A percentile compares a stretch with the other conserved stretches of the same genome.
Conservation (phyloP, 2,329 filamentous ascomycete genomes). For the Apiospora malaysiana region DNA sequence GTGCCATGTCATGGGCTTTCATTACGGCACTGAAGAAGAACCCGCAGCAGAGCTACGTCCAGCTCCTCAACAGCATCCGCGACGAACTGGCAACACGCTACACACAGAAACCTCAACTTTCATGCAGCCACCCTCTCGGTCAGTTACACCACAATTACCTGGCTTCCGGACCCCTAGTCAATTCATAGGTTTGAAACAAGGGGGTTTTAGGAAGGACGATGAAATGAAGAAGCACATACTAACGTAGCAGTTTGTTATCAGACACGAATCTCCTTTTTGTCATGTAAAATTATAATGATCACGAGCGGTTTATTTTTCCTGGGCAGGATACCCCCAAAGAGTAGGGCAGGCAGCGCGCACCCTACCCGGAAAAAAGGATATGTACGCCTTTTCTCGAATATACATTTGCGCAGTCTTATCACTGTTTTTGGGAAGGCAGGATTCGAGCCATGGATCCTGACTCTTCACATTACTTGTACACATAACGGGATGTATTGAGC, state of each 20-base stretch:
- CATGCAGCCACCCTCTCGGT: conserved; percentile 95
- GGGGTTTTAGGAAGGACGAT: conserved; percentile 8
- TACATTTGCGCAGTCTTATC: not conserved
- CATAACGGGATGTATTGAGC: not conserved
- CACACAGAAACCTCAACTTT: conserved; percentile 92
- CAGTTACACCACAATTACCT: conserved; percentile 46
- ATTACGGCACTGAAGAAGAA: conserved; percentile 90
- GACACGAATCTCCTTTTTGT: conserved; percentile 72
- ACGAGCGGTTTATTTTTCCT: conserved; percentile 12
- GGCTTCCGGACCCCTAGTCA: conserved; percentile 7
- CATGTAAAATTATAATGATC: conserved; percentile 53
- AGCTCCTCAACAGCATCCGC: conserved; percentile 93
- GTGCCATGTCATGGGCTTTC: conserved; percentile 98
- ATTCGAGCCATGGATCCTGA: not conserved
- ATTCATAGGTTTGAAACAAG: conserved; percentile 9
- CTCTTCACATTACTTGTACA: not conserved
- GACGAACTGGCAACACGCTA: conserved; percentile 89
- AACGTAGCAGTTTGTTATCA: conserved; percentile 38
- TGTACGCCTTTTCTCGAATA: conserved; percentile 3
- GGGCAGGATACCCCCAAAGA: not conserved
- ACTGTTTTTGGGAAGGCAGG: not conserved
- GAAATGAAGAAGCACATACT: conserved; percentile 22
- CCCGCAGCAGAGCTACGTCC: conserved; percentile 93
- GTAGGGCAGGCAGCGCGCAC: not conserved
- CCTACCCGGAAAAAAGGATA: conserved; percentile 12